Evolutionary conservation across 2,329 filamentous ascomycete species (phyloP).

Genomic region (Talaromyces marneffei): DNA sequence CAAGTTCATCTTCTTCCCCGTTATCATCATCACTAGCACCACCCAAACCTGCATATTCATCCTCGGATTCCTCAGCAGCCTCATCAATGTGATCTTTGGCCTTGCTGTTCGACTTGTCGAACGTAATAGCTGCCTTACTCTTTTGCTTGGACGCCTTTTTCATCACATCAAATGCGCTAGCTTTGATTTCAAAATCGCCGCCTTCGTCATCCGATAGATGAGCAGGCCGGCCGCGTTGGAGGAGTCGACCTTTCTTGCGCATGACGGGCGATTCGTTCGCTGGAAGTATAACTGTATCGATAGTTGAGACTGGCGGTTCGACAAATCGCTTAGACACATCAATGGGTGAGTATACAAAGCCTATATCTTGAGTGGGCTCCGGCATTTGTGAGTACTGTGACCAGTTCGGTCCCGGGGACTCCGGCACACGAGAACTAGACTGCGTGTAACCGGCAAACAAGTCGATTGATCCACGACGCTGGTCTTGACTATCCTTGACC

Average conservation of each 20-base stretch:
- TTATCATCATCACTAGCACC: slow-evolving; percentile 83
- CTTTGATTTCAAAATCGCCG: slow-evolving; percentile 32
- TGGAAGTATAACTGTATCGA: slow-evolving; percentile 60
- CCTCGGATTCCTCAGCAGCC: slow-evolving; percentile 93
- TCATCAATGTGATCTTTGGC: slow-evolving; percentile 85
- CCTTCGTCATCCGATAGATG: slow-evolving; percentile 40
- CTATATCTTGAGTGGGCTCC: slow-evolving; percentile 74
- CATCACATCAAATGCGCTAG: slow-evolving; percentile 64
- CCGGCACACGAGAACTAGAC: slow-evolving; percentile 29
- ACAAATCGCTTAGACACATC: slow-evolving; percentile 60
- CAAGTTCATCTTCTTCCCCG: slow-evolving; percentile 66
- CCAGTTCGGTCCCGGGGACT: slow-evolving; percentile 33
- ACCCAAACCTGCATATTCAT: slow-evolving; percentile 92
- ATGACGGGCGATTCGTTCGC: slow-evolving; percentile 59
- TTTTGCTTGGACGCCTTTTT: slow-evolving; percentile 52
- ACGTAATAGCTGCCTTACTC: slow-evolving; percentile 54
- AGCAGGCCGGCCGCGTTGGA: slow-evolving; percentile 43
- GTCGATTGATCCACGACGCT: slow-evolving; percentile 36
- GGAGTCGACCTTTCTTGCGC: slow-evolving; percentile 53
- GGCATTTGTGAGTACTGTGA: slow-evolving; percentile 66
- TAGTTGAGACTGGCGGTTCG: slow-evolving; percentile 60
- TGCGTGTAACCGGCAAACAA: slow-evolving; percentile 40
- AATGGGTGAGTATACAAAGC: slow-evolving; percentile 68
- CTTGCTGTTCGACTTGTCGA: slow-evolving; percentile 79
- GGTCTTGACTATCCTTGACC: slow-evolving; percentile 53